These are phyloP conservation scores for Nakazawaea laoshanensis DNA, from an alignment of 805 yeast species.

Conservation along the genomic window DNA sequence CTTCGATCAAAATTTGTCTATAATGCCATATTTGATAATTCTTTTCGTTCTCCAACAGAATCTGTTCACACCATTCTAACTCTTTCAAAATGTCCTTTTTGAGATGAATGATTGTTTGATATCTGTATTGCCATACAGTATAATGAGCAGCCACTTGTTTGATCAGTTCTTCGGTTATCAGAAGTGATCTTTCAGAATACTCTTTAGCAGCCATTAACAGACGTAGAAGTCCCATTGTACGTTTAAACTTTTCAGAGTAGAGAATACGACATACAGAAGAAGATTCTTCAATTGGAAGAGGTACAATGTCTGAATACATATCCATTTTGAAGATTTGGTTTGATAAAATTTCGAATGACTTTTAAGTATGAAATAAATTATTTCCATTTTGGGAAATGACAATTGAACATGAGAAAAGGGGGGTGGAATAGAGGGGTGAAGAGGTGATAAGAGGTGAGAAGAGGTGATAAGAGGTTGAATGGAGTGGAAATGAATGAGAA, in stretches of 20 bases:
- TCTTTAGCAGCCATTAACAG: conserved; percentile 54
- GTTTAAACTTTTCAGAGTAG: conserved; percentile 64
- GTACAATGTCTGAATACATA: conserved; percentile 3
- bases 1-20: conserved; percentile 55
- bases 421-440: too few relatives aligned
- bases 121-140: conserved; percentile 77
- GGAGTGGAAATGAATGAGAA: too few relatives aligned
- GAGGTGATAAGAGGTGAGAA: too few relatives aligned
- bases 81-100: conserved; percentile 38
- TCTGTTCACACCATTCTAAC: conserved; percentile 69
- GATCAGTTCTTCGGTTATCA: conserved; percentile 56
- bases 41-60: conserved; percentile 73
- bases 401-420: too few relatives aligned
- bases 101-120: conserved; percentile 35
- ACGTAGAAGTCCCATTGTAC: conserved; percentile 52
- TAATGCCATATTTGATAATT: conserved; percentile 98
- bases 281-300: conserved; percentile 1
- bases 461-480: too few relatives aligned
- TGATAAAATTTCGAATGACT: too few relatives aligned
- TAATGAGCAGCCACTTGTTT: conserved; percentile 80
- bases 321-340: too few relatives aligned
- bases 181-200: conserved; percentile 61
- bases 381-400: too few relatives aligned
- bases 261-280: conserved; percentile 47
- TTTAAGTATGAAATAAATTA: too few relatives aligned